These are phyloP conservation scores for Euphrasia arctica DNA, from an alignment of 305 asterid species.

Conservation along the genomic window DNA sequence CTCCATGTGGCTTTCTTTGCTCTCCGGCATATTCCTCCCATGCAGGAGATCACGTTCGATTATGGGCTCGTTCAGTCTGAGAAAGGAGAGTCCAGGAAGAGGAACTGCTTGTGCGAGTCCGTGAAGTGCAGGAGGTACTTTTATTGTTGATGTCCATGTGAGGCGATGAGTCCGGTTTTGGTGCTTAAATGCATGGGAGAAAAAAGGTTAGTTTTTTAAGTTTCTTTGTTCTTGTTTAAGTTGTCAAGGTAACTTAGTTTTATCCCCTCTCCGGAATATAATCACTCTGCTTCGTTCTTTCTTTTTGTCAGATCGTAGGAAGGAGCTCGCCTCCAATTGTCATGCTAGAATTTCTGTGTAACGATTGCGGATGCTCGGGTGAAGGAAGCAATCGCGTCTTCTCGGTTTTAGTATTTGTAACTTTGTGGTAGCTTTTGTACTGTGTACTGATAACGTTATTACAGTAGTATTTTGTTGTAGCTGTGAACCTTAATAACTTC, in stretches of 20 bases:
- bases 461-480: background rate
- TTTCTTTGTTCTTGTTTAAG: background rate
- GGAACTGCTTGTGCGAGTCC: conserved; percentile 72
- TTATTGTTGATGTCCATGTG: conserved; percentile 34
- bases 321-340: background rate
- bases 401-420: background rate
- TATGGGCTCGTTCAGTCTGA: conserved; percentile 61
- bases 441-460: background rate
- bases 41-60: conserved; percentile 87
- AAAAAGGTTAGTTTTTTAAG: conserved; percentile 32
- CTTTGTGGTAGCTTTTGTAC: background rate
- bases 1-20: conserved; percentile 87
- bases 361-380: background rate
- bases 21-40: conserved; percentile 81
- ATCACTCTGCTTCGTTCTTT: background rate
- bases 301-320: background rate
- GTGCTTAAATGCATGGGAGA: no score
- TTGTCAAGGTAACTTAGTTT: background rate
- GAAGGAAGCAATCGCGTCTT: background rate
- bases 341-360: background rate
- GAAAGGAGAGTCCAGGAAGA: conserved; percentile 56
- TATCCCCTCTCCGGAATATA: background rate
- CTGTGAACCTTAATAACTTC: background rate
- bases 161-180: no score
- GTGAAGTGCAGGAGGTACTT: conserved; percentile 76